Conservation (phyloP, 2,329 filamentous ascomycete species). For the Pseudocercospora ulei region DNA sequence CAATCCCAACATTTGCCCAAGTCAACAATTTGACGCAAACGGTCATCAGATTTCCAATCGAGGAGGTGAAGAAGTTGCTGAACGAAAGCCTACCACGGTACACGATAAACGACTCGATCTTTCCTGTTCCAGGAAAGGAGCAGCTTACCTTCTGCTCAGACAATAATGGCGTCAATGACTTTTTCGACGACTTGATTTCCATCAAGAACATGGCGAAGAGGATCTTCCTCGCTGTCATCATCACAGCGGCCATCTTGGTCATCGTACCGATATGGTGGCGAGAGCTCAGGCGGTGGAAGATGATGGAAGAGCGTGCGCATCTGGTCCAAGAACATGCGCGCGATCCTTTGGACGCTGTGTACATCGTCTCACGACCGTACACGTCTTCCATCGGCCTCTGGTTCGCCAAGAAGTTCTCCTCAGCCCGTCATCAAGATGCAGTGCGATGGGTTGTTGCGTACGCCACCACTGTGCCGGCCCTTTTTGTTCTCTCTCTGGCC, state of each 20-base stretch:
- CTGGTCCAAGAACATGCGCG: slow-evolving; percentile 57
- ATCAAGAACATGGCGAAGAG: slow-evolving; percentile 60
- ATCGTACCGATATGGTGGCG: slow-evolving; percentile 71
- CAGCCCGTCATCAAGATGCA: slow-evolving; percentile 57
- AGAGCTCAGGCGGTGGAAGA: slow-evolving; percentile 68
- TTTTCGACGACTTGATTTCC: slow-evolving; percentile 64
- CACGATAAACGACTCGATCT: slow-evolving; percentile 64
- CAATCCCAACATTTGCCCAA: slow-evolving; percentile 72
- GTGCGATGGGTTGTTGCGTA: slow-evolving; percentile 79
- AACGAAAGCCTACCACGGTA: slow-evolving; percentile 62
- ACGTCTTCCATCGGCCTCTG: slow-evolving; percentile 64
- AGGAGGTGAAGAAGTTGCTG: slow-evolving; percentile 64
- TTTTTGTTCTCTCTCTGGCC: slow-evolving; percentile 78
- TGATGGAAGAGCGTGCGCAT: slow-evolving; percentile 58
- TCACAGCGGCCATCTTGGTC: slow-evolving; percentile 59
- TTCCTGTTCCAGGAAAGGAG: slow-evolving; percentile 77
- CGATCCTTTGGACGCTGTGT: slow-evolving; percentile 79
- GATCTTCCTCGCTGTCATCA: slow-evolving; percentile 65
- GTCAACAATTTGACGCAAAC: slow-evolving; percentile 72
- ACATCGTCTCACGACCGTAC: slow-evolving; percentile 73
- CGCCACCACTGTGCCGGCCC: slow-evolving; percentile 68
- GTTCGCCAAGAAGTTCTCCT: slow-evolving; percentile 55
- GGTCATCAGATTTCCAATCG: slow-evolving; percentile 68
- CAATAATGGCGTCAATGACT: slow-evolving; percentile 68
- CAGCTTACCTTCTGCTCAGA: slow-evolving; percentile 78